Evolutionary conservation across 352 stramenopile species (phyloP).

Genomic region (Phytophthora constricta): DNA sequence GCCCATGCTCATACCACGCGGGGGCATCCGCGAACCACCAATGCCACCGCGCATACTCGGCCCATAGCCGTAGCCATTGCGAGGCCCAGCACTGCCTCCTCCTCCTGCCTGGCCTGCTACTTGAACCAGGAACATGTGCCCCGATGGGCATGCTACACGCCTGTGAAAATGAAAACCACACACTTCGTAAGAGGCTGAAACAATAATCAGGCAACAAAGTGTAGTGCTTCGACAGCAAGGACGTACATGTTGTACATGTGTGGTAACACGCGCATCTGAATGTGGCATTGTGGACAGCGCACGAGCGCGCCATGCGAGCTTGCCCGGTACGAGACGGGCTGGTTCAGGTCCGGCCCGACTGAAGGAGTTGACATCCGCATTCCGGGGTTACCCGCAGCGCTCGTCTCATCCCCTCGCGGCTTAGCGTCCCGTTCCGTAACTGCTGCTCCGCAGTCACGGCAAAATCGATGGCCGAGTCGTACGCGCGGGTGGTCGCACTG

Average conservation of each 20-base stretch:
- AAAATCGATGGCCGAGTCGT: slow-evolving; percentile 78
- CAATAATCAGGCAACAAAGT: background rate
- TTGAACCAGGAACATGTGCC: slow-evolving; percentile 89
- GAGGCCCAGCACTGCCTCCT: slow-evolving; percentile 14
- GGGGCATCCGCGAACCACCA: slow-evolving; percentile 25
- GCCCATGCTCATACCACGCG: slow-evolving; percentile 52
- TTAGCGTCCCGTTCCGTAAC: slow-evolving; percentile 78
- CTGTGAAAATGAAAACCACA: slow-evolving; percentile 28
- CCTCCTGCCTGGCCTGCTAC: slow-evolving; percentile 56
- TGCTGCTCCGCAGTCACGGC: slow-evolving; percentile 69
- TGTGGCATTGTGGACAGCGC: slow-evolving; percentile 84
- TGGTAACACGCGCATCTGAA: slow-evolving; percentile 87
- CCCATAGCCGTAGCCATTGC: slow-evolving; percentile 34
- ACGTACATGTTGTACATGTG: slow-evolving; percentile 92
- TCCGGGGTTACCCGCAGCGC: slow-evolving; percentile 1
- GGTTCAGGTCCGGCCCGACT: slow-evolving; percentile 30
- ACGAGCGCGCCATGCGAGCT: slow-evolving; percentile 87
- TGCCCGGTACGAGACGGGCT: slow-evolving; percentile 76
- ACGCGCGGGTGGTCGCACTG: slow-evolving; percentile 87
- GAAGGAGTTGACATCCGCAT: slow-evolving; percentile 37
- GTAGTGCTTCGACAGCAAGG: background rate
- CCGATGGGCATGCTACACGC: slow-evolving; percentile 81
- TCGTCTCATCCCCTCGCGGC: slow-evolving; percentile 50
- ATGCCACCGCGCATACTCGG: slow-evolving; percentile 29
- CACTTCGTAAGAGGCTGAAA: slow-evolving; percentile 13